phyloP scores from a whole-genome alignment of 2,329 filamentous ascomycete genomes.

The Xylaria sp. region DNA sequence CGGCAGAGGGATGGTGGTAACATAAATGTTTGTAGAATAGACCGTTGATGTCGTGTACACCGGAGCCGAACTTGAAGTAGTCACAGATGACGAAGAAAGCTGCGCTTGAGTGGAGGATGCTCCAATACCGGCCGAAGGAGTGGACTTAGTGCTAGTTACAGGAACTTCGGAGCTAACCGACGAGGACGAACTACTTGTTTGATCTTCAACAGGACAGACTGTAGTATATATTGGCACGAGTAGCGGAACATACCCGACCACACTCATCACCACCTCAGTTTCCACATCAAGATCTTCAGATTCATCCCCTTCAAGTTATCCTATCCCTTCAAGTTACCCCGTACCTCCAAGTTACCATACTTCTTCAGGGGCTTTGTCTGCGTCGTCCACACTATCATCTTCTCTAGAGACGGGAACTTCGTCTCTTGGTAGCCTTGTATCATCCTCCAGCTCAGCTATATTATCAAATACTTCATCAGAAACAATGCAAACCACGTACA shows the following conservation, averaged over 20 bases:
- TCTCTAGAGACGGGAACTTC: conserved; percentile 28
- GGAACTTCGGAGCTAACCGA: not conserved
- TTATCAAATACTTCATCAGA: conserved; percentile 25
- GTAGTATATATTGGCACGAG: conserved; percentile 46
- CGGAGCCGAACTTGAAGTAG: conserved; percentile 28
- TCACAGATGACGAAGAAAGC: conserved; percentile 18
- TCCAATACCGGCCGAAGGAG: not conserved
- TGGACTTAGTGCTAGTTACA: not conserved
- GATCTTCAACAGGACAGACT: conserved; percentile 45
- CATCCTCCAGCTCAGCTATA: conserved; percentile 32
- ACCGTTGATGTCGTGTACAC: conserved; percentile 48
- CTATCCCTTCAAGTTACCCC: too few species aligned
- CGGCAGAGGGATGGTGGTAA: conserved; percentile 36
- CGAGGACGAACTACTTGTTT: conserved; percentile 4
- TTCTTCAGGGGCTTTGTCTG: conserved; percentile 31
- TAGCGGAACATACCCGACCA: not conserved
- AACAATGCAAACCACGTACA: conserved; percentile 47
- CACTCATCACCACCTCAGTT: too few species aligned
- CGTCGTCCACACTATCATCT: conserved; percentile 27
- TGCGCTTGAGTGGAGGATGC: conserved; percentile 25
- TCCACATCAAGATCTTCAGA: too few species aligned
- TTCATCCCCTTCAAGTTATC: too few species aligned
- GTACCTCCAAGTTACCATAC: not conserved
- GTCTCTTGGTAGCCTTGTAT: conserved; percentile 34
- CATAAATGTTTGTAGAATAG: conserved; percentile 48